Evolutionary conservation across 164 flowering plant species (phyloP), one percentile per base, ranked within the genome.

Genomic region (Aristolochia californica): DNA sequence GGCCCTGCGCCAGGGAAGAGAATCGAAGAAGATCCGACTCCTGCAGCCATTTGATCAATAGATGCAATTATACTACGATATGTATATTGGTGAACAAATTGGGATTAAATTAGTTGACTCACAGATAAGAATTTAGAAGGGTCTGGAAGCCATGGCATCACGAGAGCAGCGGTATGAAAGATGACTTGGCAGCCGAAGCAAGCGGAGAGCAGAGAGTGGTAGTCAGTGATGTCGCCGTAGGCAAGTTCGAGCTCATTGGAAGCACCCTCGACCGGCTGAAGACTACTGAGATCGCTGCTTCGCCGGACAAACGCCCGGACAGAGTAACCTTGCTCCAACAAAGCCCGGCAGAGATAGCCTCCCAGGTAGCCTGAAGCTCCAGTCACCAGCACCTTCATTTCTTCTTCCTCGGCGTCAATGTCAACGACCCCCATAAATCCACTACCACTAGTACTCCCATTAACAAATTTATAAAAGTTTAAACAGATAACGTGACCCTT

Each of bases 81-180:
- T n/a, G n/a, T n/a, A n/a, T n/a, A n/a, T n/a, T n/a, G n/a, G 40
- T 34, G 40, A 34, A 34, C 40, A 7, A 28, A 23, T 2, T 27
- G 30, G 40, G 5, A 16, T 18, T 14, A 5, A 51, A 14, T 21
- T 51, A 24, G 45, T 17, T 38, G 28, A 48, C 83, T 77, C 67
- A 87, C 98, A 10, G 86, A 44, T 72, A 81, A 53, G 81, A 93
- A 82, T 57, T 21, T 70, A 25, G 88, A 76, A 25, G 95, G 88
- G 48, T 88, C 87, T 0, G 97, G 95, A 48, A 85, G 83, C 98
- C 98, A 93, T 18, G 95, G 89, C 58, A 88, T 97, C 60, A 93
- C 98, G 13, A 85, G 61, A 13, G 97, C 98, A 21, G 95, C 98
- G 13, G 73, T 65, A 74, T 93, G 98, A 73, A 93, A 78, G 77